Evolutionary conservation across 2,329 filamentous ascomycete genomes (phyloP), one percentile per base, ranked within the genome.

Genomic region (Huntiella decipiens): DNA sequence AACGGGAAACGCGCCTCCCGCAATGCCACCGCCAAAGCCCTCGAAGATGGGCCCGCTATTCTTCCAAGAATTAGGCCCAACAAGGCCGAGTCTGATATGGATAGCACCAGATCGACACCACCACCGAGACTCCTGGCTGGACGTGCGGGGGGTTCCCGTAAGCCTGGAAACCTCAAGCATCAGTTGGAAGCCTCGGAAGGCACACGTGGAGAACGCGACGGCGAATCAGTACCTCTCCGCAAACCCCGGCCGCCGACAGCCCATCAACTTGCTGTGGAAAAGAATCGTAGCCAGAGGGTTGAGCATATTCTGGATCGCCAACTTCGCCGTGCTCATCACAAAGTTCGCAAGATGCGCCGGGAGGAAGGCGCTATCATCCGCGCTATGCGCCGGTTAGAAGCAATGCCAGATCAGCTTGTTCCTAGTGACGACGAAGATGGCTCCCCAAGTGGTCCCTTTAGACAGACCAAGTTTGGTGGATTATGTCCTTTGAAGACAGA

Each of bases 281-380:
- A 78, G 46, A 86, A 87, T 59, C 70, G 83, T 13, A 80, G 75
- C 50, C 75, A 83, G 55, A 76, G 82, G 4, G 82, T 88, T n/a
- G 79, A 86, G 55, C 79, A 86, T 54, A 82, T 85, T 44, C 71
- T 91, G 12, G 79, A 84, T 53, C 74, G 78, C n/a, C 78, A 79
- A 28, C 64, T 88, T 32, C 74, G 79, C 42, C 70, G 68, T 52
- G 67, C 74, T 44, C 79, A 86, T 55, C 73, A 77, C 56, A 66
- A 66, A 46, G 71, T 76, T 10, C 73, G 75, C 40, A 77, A 76
- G 53, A 56, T 63, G 13, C 72, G 82, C 4, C 71, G 72, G 15
- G 64, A 68, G 45, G 75, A 85, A 49, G 79, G 82, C 10, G 67
- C 74, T 6, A 69, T 88, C 45, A 65, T 79, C 52, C 70, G 80